phyloP scores from a whole-genome alignment of 129 eudicot species.

The Pseudognaphalium luteoalbum region DNA sequence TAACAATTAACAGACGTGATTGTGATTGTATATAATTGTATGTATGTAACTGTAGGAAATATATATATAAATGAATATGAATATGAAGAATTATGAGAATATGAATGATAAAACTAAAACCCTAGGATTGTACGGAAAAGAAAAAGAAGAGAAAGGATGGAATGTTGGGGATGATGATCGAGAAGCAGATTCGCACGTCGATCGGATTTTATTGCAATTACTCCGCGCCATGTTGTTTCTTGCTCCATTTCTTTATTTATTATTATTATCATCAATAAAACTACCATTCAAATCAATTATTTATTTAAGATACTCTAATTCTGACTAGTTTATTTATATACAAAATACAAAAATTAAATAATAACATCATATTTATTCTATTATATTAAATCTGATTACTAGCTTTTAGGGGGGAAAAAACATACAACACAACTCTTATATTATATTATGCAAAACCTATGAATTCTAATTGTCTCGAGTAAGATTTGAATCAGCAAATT shows the following conservation, averaged over 20 bases:
- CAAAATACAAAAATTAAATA: too few relatives aligned
- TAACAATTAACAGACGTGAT: neutral
- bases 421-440: too few relatives aligned
- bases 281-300: slow-evolving; percentile 20
- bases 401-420: too few relatives aligned
- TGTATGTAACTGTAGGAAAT: too few relatives aligned
- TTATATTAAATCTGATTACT: too few relatives aligned
- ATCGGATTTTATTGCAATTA: slow-evolving; percentile 8
- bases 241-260: neutral
- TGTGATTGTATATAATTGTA: neutral
- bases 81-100: slow-evolving; percentile 2
- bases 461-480: too few relatives aligned
- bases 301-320: neutral
- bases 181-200: slow-evolving; percentile 35
- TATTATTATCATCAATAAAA: neutral
- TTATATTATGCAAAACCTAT: too few relatives aligned
- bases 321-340: too few relatives aligned
- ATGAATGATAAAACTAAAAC: slow-evolving; percentile 8
- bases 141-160: slow-evolving; percentile 21
- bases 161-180: slow-evolving; percentile 14
- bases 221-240: slow-evolving; percentile 32
- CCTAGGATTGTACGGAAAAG: neutral
- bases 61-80: neutral
- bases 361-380: too few relatives aligned
- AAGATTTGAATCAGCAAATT: too few relatives aligned